These are phyloP conservation scores for Saccharomycopsis schoenii DNA, from an alignment of 805 yeast species.

Conservation along the genomic window DNA sequence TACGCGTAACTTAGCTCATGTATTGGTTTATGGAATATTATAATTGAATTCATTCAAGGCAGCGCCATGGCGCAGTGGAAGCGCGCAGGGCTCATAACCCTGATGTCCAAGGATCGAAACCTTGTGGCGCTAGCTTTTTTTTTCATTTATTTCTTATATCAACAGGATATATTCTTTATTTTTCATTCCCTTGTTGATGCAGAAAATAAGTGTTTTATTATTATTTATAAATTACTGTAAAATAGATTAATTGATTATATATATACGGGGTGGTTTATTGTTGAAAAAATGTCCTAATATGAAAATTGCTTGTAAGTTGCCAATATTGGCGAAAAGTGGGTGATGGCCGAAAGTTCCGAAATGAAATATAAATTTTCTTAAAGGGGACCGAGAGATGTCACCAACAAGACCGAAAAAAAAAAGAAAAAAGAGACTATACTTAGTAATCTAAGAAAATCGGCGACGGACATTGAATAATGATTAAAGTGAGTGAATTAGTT, in stretches of 20 bases:
- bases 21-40: no score
- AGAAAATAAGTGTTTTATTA: no score
- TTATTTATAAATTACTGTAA: background rate
- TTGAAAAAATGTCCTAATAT: no score
- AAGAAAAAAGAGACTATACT: background rate
- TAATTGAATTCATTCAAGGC: no score
- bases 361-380: background rate
- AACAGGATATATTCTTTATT: no score
- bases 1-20: no score
- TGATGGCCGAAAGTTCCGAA: background rate
- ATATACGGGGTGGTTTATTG: no score
- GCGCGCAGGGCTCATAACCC: slow-evolving; percentile 99
- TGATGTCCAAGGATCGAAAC: slow-evolving; percentile 97
- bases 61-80: slow-evolving; percentile 99
- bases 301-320: no score
- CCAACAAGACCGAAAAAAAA: background rate
- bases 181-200: no score
- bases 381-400: background rate
- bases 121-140: slow-evolving; percentile 70
- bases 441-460: background rate
- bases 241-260: no score
- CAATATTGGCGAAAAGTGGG: no score
- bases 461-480: background rate
- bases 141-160: background rate
- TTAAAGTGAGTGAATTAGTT: background rate